Conservation (phyloP, 2,329 filamentous ascomycete genomes). For the Cercospora zeina region DNA sequence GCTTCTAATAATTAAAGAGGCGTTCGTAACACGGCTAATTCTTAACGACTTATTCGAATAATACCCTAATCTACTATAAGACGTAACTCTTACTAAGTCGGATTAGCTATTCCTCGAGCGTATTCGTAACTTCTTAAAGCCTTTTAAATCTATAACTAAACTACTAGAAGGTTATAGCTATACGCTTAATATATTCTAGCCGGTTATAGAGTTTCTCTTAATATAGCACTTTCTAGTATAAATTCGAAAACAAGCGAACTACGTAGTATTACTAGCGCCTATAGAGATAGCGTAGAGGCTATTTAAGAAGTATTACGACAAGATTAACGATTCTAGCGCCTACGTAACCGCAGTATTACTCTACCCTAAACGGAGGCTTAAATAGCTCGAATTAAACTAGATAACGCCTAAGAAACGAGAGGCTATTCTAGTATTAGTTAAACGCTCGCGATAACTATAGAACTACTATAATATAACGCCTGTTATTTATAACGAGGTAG, state of each 20-base stretch:
- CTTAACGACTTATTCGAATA: too few relatives aligned
- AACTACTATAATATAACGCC: too few relatives aligned
- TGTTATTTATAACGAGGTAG: too few relatives aligned
- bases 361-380: neutral
- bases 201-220: neutral
- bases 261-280: neutral
- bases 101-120: too few relatives aligned
- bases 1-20: conserved; percentile 6
- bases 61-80: too few relatives aligned
- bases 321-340: neutral
- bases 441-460: too few relatives aligned
- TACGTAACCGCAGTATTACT: neutral
- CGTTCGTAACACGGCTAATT: neutral
- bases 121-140: neutral
- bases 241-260: neutral
- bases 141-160: neutral
- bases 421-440: too few relatives aligned
- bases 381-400: neutral
- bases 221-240: neutral
- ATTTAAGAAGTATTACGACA: neutral
- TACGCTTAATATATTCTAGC: neutral
- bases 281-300: neutral
- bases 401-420: too few relatives aligned
- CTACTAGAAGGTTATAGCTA: neutral
- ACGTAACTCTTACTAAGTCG: too few relatives aligned